Base-by-base conservation (phyloP, 2,329 filamentous ascomycete genomes). In the Aspergillus fijiensis region DNA sequence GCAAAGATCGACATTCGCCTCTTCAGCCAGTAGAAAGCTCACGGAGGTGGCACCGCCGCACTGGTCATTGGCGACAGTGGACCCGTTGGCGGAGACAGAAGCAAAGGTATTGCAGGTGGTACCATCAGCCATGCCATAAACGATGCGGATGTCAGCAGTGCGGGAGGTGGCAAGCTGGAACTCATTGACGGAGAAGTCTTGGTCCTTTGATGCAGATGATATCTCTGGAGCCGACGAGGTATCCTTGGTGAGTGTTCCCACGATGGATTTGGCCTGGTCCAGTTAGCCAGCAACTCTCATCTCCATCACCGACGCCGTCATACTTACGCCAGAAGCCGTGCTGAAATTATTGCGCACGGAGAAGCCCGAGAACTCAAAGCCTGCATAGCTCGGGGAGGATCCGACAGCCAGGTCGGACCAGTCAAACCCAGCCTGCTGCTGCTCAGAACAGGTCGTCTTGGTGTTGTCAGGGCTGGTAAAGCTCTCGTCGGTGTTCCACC, bases 41-140 rank as follows among this genome's bases (percentile, higher is more conserved):
- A 97, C 92, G 60, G 86, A 87, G 74, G 84, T 91, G 65, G 94
- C 93, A 77, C 93, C 93, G 85, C 92, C 94, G 75, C 94, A 98
- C 83, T 97, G 92, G 62, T 81, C 86, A 85, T 97, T 97, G 78
- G 86, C 79, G 69, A 97, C 82, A 51, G 84, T 85, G 60, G 86
- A 88, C 70, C 91, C 91, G 16, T 82, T 80, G 58, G 83, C 80
- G 65, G 82, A 85, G 85, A 91, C 96, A 55, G 82, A 72, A 65
- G 85, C 81, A 63, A 85, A 87, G 70, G 96, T 89, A 80, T 90
- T 94, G 87, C 94, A 98, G 61, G 77, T 85, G 14, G 86, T 88
- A 68, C 90, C 90, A 74, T 94, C 91, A 2, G 87, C 84, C 92
- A 97, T 96, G 70, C 82, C 84, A 79, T 94, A 97, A 81, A 91